Evolutionary conservation across 2,329 filamentous ascomycete genomes (phyloP).

Genomic region (Aplosporella prunicola): DNA sequence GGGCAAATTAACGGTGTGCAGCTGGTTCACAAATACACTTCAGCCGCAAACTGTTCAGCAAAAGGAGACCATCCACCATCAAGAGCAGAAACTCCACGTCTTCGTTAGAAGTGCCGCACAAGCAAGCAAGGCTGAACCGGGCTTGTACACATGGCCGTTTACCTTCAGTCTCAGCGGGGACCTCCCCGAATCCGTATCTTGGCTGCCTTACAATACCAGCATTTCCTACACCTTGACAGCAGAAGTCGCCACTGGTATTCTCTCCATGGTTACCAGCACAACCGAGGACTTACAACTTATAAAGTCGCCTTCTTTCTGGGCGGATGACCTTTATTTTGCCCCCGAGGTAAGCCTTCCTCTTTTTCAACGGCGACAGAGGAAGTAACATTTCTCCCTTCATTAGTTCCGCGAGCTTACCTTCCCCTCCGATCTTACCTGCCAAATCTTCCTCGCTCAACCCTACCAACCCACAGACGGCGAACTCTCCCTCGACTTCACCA

Average conservation of each 20-base stretch:
- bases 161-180: background rate
- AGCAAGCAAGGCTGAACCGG: background rate
- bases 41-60: background rate
- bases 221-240: background rate
- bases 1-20: background rate
- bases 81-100: background rate
- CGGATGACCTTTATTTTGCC: background rate
- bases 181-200: background rate
- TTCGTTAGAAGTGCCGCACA: background rate
- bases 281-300: background rate
- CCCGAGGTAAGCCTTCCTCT: background rate
- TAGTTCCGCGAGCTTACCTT: too few relatives aligned
- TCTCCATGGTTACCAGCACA: background rate
- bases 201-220: background rate
- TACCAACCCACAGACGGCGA: too few relatives aligned
- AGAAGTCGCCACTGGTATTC: background rate
- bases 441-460: too few relatives aligned
- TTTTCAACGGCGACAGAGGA: background rate
- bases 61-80: background rate
- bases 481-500: too few relatives aligned
- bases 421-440: too few relatives aligned
- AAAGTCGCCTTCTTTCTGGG: background rate
- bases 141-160: conserved; percentile 1
- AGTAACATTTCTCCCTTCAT: too few relatives aligned
- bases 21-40: conserved; percentile 1